Conservation (phyloP, 176 grass and related monocot species). For the Tuctoria greenei region DNA sequence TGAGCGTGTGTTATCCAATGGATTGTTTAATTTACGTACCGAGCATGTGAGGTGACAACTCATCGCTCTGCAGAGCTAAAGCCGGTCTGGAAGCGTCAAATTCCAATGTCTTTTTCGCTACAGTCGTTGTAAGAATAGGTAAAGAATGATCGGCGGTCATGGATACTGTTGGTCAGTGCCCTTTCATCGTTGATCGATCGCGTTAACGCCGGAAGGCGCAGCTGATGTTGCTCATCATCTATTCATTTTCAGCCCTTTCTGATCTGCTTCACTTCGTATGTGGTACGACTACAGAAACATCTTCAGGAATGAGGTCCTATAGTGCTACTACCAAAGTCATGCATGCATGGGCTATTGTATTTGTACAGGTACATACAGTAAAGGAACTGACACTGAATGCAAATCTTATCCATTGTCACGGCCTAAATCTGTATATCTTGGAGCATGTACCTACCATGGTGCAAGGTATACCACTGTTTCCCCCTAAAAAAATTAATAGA, state of each 20-base stretch:
- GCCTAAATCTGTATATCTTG: conserved; percentile 1
- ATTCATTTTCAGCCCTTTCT: neutral
- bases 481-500: neutral
- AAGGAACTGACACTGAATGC: conserved; percentile 30
- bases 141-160: neutral
- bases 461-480: neutral
- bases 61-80: conserved; percentile 18
- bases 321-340: conserved; percentile 5
- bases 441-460: neutral
- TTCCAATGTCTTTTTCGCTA: neutral
- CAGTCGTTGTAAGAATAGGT: neutral
- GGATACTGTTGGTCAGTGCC: neutral
- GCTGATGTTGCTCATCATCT: neutral
- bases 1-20: neutral
- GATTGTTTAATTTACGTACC: conserved; percentile 16
- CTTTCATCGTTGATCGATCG: neutral
- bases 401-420: neutral
- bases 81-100: neutral
- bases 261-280: too few relatives aligned
- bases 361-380: neutral
- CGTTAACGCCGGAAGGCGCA: neutral
- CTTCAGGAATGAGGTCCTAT: neutral
- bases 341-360: too few relatives aligned
- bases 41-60: conserved; percentile 34
- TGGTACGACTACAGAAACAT: neutral